phyloP scores from a whole-genome alignment of 2,329 filamentous ascomycete species.

The Pezicula rhizophila region DNA sequence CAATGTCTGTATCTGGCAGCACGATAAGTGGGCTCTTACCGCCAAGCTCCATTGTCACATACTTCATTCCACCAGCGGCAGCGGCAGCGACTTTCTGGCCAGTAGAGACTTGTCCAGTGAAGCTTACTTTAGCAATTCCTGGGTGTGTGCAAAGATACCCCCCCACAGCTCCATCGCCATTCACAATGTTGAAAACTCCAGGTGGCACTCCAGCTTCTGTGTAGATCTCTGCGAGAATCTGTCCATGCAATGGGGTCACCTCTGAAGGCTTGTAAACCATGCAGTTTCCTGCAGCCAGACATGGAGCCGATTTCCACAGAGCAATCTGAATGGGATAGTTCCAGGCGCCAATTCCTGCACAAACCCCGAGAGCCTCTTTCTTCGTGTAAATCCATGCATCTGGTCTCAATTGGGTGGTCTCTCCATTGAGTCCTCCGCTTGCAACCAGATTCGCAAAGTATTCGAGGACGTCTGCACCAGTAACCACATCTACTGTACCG shows the following conservation, averaged over 20 bases:
- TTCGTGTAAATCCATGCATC: slow-evolving; percentile 79
- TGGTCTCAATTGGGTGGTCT: slow-evolving; percentile 66
- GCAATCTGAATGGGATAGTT: slow-evolving; percentile 91
- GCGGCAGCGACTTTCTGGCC: slow-evolving; percentile 74
- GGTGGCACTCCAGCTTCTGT: slow-evolving; percentile 71
- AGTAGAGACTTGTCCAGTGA: slow-evolving; percentile 81
- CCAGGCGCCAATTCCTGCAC: slow-evolving; percentile 83
- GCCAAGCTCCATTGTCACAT: slow-evolving; percentile 86
- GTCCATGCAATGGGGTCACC: slow-evolving; percentile 77
- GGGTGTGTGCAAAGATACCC: slow-evolving; percentile 68
- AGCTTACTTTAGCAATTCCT: slow-evolving; percentile 76
- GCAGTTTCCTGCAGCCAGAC: slow-evolving; percentile 78
- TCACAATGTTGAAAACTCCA: slow-evolving; percentile 82
- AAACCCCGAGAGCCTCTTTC: slow-evolving; percentile 77
- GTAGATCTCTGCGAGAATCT: slow-evolving; percentile 70
- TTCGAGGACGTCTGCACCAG: slow-evolving; percentile 78
- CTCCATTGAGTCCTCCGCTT: slow-evolving; percentile 72
- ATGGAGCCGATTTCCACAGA: slow-evolving; percentile 83
- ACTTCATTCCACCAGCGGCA: slow-evolving; percentile 77
- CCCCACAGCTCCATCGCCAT: slow-evolving; percentile 73
- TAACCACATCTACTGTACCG: slow-evolving; percentile 74
- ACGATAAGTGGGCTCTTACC: slow-evolving; percentile 80
- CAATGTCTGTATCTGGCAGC: slow-evolving; percentile 71
- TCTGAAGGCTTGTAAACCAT: slow-evolving; percentile 91
- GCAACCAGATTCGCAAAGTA: slow-evolving; percentile 79